Conservation (phyloP, 495 filamentous ascomycete genomes). For the Podospora didyma region DNA sequence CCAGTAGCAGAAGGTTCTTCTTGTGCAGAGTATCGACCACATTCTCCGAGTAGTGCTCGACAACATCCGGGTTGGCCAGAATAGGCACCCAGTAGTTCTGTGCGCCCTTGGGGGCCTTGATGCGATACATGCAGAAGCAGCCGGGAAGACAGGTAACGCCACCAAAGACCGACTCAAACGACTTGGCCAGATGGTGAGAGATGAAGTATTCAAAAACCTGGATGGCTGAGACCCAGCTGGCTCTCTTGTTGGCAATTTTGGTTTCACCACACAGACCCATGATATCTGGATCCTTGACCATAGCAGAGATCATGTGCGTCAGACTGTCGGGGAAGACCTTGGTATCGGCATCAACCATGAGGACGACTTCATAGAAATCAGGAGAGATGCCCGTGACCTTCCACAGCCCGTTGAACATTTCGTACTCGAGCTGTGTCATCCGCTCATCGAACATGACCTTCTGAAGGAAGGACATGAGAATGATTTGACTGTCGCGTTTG, state of each 20-base stretch:
- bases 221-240: conserved; percentile 94
- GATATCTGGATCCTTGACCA: conserved; percentile 98
- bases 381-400: conserved; percentile 96
- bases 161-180: conserved; percentile 97
- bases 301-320: conserved; percentile 97
- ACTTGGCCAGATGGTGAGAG: conserved; percentile 93
- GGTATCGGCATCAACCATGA: conserved; percentile 99
- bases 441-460: conserved; percentile 99
- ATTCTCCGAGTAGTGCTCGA: conserved; percentile 99
- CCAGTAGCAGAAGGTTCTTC: conserved; percentile 93
- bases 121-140: conserved; percentile 99
- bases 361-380: conserved; percentile 93
- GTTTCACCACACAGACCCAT: conserved; percentile 99
- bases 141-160: conserved; percentile 98
- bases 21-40: conserved; percentile 98
- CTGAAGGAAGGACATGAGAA: conserved; percentile 98
- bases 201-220: conserved; percentile 99
- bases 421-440: conserved; percentile 99
- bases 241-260: conserved; percentile 97
- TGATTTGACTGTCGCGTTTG: conserved; percentile 98
- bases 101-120: conserved; percentile 97
- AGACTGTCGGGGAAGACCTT: conserved; percentile 98
- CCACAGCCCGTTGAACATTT: conserved; percentile 99
- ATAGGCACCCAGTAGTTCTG: conserved; percentile 99
- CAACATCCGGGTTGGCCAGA: conserved; percentile 95